A percentile compares a stretch with the other conserved stretches of the same genome.
Conservation (phyloP, 1,139 yeast genomes). For the Fermentozyma sake region DNA sequence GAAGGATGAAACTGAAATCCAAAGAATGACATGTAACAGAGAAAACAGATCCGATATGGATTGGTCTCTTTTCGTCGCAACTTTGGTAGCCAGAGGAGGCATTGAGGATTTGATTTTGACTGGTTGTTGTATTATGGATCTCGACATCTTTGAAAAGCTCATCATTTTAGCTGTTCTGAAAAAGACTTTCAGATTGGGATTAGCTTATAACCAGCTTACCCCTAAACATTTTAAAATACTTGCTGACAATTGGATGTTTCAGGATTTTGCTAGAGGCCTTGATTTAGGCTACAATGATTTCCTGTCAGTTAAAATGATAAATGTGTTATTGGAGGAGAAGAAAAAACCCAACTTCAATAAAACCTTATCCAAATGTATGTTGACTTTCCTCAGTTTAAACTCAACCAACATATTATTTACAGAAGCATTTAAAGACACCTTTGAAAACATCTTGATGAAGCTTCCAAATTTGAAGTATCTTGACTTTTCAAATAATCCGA, state of each 20-base stretch:
- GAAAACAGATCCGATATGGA: slow-evolving; percentile 68
- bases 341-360: slow-evolving; percentile 17
- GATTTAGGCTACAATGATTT: slow-evolving; percentile 74
- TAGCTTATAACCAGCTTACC: slow-evolving; percentile 62
- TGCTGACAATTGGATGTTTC: slow-evolving; percentile 39
- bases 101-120: slow-evolving; percentile 67
- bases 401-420: slow-evolving; percentile 42
- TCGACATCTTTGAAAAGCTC: slow-evolving; percentile 52
- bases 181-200: slow-evolving; percentile 54
- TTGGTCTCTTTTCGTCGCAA: slow-evolving; percentile 69
- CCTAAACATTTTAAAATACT: slow-evolving; percentile 47
- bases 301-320: slow-evolving; percentile 27
- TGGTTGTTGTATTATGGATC: slow-evolving; percentile 64
- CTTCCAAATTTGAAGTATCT: slow-evolving; percentile 57
- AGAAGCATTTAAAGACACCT: slow-evolving; percentile 26
- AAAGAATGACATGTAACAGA: slow-evolving; percentile 55
- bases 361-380: slow-evolving; percentile 17
- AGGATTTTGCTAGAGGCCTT: slow-evolving; percentile 44
- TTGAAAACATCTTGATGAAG: slow-evolving; percentile 28
- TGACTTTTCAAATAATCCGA: slow-evolving; percentile 64
- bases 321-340: slow-evolving; percentile 20
- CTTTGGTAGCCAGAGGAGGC: slow-evolving; percentile 64
- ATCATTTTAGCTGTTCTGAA: slow-evolving; percentile 51
- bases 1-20: slow-evolving; percentile 26
- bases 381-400: slow-evolving; percentile 47